Base-by-base conservation (phyloP, 306 rosid genomes). In the Comarum palustre region DNA sequence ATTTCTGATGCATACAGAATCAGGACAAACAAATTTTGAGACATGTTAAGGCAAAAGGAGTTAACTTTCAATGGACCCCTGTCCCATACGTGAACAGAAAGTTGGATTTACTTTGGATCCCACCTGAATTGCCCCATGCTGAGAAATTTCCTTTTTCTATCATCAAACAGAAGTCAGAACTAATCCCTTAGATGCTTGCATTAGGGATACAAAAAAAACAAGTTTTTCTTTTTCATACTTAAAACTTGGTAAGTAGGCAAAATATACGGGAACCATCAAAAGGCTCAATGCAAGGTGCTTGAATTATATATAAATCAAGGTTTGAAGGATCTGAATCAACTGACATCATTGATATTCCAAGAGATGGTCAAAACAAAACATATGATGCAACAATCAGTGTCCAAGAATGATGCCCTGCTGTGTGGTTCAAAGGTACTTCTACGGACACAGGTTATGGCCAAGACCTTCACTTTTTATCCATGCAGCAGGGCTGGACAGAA, bases 371-470 rank as follows among this genome's bases (percentile, higher is more conserved):
- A 52, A 54, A 36, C 2, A 25, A 68, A 68, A 47, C 73, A 58
- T 31, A 20, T 19, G 73, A 51, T 34, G 16, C 47, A 69, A 57
- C 47, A 42, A 66, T 29, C 63, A 58, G 64, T 25, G 10, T 58
- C 64, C n/a, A 58, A 27, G 36, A 58, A 12, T 29, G 31, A 29
- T 29, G 31, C 31, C 31, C 31, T 34, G 45, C 25, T 14, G 14
- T 36, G 51, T 25, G 63, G 60, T 69, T 69, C 60, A 50, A 69
- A 32, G 45, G 45, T 69, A 15, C 59, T 29, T 7, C 73, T 29
- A 47, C 13, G 62, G n/a, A 20, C 32, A 42, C 39, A 24, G 52
- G 31, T 55, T 71, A 39, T 39, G 12, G 36, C 31, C 13, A 32
- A 55, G 16, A 24, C 29, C 10, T 19, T 24, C 75, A 71, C 38